Percentiles rank a stretch among this genome's conserved stretches.
Conservation (phyloP, 805 yeast genomes). For the Candida multigemmis region DNA sequence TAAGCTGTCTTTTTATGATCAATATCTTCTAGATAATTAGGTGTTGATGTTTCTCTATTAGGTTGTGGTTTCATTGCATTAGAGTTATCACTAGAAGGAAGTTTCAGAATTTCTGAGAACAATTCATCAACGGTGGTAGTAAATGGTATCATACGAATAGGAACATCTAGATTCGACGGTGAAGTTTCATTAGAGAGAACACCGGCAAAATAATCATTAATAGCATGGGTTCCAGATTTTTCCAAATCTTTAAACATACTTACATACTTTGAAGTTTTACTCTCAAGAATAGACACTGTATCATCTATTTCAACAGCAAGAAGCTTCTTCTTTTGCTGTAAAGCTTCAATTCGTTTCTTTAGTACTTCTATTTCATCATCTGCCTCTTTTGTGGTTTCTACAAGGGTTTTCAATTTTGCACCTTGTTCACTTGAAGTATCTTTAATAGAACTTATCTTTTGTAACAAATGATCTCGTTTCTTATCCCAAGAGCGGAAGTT, state of each 20-base stretch:
- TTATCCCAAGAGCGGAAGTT: slow-evolving; percentile 33
- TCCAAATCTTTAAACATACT: slow-evolving; percentile 32
- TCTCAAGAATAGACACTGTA: slow-evolving; percentile 42
- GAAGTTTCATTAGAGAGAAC: no score
- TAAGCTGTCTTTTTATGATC: slow-evolving; percentile 20
- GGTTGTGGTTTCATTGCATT: no score
- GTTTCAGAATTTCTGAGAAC: no score
- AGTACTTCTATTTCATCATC: slow-evolving; percentile 29
- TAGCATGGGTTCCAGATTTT: slow-evolving; percentile 23
- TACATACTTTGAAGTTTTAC: slow-evolving; percentile 35
- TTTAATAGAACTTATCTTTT: slow-evolving; percentile 27
- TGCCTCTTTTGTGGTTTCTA: slow-evolving; percentile 19
- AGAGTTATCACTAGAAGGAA: no score
- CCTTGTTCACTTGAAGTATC: slow-evolving; percentile 35
- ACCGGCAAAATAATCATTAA: no score
- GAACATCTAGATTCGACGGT: no score
- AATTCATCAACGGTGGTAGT: slow-evolving; percentile 3
- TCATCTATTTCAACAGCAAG: slow-evolving; percentile 30
- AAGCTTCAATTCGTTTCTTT: slow-evolving; percentile 20
- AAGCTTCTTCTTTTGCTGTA: slow-evolving; percentile 24
- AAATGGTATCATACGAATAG: slow-evolving; percentile 12
- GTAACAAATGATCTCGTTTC: slow-evolving; percentile 21
- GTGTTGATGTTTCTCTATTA: no score
- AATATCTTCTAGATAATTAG: no score
- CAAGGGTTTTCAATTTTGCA: slow-evolving; percentile 23